Evolutionary conservation across 78 protist genomes (phyloP), one percentile per base, ranked within the genome.

Genomic region (Anaeramoeba flamelloides): DNA sequence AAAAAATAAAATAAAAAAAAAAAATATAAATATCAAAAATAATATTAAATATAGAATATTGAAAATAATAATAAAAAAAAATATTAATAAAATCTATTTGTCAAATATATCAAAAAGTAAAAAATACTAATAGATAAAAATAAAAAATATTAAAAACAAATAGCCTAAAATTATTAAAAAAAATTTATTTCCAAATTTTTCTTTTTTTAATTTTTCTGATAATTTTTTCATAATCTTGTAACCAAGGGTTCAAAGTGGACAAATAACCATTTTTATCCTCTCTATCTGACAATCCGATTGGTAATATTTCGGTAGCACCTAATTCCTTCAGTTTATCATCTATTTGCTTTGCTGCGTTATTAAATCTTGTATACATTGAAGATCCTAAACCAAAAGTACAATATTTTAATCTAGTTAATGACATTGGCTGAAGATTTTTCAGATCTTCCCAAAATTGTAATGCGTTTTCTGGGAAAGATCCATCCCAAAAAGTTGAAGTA

Each of bases 201-300:
- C n/a, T n/a, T n/a, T n/a, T n/a, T n/a, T n/a, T n/a, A n/a, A n/a
- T n/a, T n/a, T n/a, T n/a, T n/a, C n/a, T n/a, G n/a, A n/a, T n/a
- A n/a, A n/a, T n/a, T n/a, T n/a, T n/a, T n/a, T n/a, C n/a, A n/a
- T n/a, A n/a, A n/a, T n/a, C n/a, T n/a, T n/a, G n/a, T n/a, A 78
- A 2, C 76, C 36, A 82, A 36, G 81, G 53, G 32, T 32, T 37
- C 75, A 74, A 64, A 26, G 77, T 79, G 76, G 36, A 31, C 37
- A 1, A 36, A 31, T 32, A 41, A 31, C 38, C 78, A 22, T 82
- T 36, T 69, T 34, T 75, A 31, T 0, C 32, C 79, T 38, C 39
- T 74, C 77, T 80, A 74, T 82, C 84, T 4, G 76, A 79, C 22
- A 2, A 77, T 37, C 84, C 80, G n/a, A 36, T 39, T 36, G 1